phyloP scores from a whole-genome alignment of 2,329 filamentous ascomycete species.

The Aspergillus sp. region DNA sequence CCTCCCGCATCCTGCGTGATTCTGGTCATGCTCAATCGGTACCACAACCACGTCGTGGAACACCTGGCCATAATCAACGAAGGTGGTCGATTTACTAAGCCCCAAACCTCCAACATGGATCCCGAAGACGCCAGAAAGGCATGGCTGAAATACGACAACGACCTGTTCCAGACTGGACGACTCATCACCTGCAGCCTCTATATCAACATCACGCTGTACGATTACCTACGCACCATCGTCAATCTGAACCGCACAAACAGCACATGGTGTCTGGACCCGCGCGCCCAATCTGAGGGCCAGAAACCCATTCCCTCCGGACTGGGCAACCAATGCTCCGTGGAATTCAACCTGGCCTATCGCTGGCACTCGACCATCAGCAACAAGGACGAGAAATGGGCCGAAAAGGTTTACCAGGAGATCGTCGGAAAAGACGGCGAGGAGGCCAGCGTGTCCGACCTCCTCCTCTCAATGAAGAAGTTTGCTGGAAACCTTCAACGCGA shows the following conservation, averaged over 20 bases:
- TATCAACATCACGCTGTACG: conserved; percentile 73
- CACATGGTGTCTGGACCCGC: conserved; percentile 77
- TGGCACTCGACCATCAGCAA: conserved; percentile 79
- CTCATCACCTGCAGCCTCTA: conserved; percentile 71
- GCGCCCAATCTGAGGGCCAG: conserved; percentile 62
- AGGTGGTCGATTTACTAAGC: conserved; percentile 70
- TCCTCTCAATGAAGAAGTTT: background rate
- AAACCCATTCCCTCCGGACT: conserved; percentile 66
- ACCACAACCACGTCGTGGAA: conserved; percentile 82
- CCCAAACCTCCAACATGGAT: conserved; percentile 45
- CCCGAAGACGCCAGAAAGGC: conserved; percentile 49
- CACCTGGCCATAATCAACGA: conserved; percentile 89
- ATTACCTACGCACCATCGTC: conserved; percentile 76
- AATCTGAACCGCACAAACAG: conserved; percentile 70
- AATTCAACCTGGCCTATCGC: conserved; percentile 85
- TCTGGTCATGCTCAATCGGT: conserved; percentile 69
- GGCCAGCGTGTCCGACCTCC: background rate
- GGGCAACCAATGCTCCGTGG: conserved; percentile 79
- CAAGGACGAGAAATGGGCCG: conserved; percentile 77
- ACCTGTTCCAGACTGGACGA: conserved; percentile 74
- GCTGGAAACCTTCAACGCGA: conserved; percentile 45
- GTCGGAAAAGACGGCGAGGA: conserved; percentile 56
- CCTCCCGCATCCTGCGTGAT: conserved; percentile 70
- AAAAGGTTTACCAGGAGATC: conserved; percentile 63
- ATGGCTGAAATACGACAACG: conserved; percentile 71